phyloP scores from a whole-genome alignment of 257 asterid species.

The Scutellaria minor region DNA sequence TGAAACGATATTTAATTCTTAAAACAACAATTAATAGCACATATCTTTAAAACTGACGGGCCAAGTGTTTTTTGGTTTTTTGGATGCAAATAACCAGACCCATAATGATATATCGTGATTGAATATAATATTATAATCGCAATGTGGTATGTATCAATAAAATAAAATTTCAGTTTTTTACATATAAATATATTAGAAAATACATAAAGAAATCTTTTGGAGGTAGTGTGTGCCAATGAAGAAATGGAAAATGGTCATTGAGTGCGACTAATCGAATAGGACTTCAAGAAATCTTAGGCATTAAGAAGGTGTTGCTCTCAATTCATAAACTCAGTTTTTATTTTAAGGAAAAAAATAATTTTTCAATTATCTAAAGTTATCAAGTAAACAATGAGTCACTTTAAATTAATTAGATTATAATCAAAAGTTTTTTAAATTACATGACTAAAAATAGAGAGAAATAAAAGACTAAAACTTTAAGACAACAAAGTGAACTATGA shows the following conservation, averaged over 20 bases:
- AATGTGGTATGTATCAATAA: too few relatives aligned
- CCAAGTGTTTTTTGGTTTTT: background rate
- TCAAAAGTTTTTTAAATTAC: background rate
- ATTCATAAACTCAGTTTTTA: too few relatives aligned
- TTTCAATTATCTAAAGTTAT: background rate
- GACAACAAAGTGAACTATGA: background rate
- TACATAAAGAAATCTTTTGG: too few relatives aligned
- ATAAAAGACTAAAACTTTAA: too few relatives aligned
- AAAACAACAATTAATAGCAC: background rate
- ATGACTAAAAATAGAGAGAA: background rate
- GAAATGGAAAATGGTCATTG: background rate
- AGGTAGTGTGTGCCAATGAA: background rate
- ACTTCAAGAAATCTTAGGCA: conserved; percentile 11
- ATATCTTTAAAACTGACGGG: background rate
- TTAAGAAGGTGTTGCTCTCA: conserved; percentile 13
- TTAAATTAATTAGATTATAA: background rate
- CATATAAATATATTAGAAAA: too few relatives aligned
- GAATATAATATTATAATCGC: too few relatives aligned
- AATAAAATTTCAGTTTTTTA: too few relatives aligned
- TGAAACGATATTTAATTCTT: too few relatives aligned
- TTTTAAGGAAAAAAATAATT: background rate
- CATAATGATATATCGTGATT: too few relatives aligned
- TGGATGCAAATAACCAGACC: too few relatives aligned
- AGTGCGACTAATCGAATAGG: background rate
- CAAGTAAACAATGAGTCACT: too few relatives aligned